Evolutionary conservation across 177 flowering plant species (phyloP).

Genomic region (Vitis hybrid): DNA sequence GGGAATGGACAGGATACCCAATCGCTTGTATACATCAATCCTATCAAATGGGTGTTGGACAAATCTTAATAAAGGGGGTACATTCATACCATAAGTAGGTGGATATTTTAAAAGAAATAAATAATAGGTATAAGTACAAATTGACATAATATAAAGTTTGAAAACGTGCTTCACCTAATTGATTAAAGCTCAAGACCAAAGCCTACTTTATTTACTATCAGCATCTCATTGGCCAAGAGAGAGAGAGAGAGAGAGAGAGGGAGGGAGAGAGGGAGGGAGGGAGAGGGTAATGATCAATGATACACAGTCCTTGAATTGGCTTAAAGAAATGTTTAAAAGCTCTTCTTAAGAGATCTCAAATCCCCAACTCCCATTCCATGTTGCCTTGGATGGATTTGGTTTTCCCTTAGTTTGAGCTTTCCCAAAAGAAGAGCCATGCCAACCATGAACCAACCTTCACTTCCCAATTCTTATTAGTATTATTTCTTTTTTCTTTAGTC

Average conservation of each 20-base stretch:
- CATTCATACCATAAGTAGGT: too few species aligned
- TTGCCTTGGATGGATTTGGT: conserved; percentile 41
- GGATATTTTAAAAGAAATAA: not conserved
- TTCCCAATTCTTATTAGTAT: not conserved
- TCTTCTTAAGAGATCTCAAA: conserved; percentile 37
- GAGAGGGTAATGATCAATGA: conserved; percentile 25
- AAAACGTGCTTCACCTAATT: conserved; percentile 24
- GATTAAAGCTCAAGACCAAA: conserved; percentile 27
- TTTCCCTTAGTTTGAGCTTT: conserved; percentile 38
- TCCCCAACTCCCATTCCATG: conserved; percentile 40
- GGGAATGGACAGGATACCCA: too few species aligned
- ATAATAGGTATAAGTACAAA: not conserved
- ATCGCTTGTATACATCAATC: too few species aligned
- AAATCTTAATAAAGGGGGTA: not conserved
- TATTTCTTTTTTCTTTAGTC: not conserved
- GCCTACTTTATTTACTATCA: conserved; percentile 1
- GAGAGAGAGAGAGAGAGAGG: not conserved
- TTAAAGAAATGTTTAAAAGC: conserved; percentile 29
- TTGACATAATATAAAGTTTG: conserved; percentile 16
- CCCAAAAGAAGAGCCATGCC: conserved; percentile 61
- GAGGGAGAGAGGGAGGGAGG: conserved; percentile 16
- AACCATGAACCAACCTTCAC: conserved; percentile 42
- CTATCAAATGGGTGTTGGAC: too few species aligned
- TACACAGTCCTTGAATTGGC: conserved; percentile 21
- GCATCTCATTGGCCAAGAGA: not conserved